Conservation (phyloP, 495 filamentous ascomycete genomes). For the Pyrenula massariospora region DNA sequence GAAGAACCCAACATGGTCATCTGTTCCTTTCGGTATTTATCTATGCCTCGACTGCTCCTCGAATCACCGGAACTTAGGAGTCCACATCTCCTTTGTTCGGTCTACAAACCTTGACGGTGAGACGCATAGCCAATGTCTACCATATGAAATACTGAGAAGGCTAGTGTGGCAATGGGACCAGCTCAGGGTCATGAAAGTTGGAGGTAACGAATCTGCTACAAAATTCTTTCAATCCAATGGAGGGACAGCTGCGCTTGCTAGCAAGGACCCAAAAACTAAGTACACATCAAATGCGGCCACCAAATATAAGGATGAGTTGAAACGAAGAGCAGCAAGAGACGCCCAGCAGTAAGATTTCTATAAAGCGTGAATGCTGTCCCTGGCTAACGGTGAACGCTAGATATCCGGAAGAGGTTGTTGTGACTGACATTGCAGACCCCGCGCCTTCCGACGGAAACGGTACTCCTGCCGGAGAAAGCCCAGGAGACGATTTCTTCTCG, state of each 20-base stretch:
- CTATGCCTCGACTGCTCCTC: slow-evolving; percentile 94
- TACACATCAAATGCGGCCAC: slow-evolving; percentile 82
- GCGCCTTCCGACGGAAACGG: slow-evolving; percentile 46
- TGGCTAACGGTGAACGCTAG: slow-evolving; percentile 31
- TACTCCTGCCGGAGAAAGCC: slow-evolving; percentile 61
- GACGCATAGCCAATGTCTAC: slow-evolving; percentile 17
- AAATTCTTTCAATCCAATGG: slow-evolving; percentile 96
- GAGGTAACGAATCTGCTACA: slow-evolving; percentile 94
- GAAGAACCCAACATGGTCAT: slow-evolving; percentile 98
- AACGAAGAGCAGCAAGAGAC: slow-evolving; percentile 68
- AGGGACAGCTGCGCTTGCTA: slow-evolving; percentile 82
- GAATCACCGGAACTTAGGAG: slow-evolving; percentile 82
- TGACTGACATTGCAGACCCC: slow-evolving; percentile 60
- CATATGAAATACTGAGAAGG: slow-evolving; percentile 9
- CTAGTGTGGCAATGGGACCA: slow-evolving; percentile 99
- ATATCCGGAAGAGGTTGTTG: slow-evolving; percentile 74
- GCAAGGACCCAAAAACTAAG: slow-evolving; percentile 92
- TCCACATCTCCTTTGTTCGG: slow-evolving; percentile 95
- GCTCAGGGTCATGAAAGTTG: slow-evolving; percentile 94
- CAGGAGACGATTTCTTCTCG: slow-evolving; percentile 91
- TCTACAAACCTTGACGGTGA: slow-evolving; percentile 97
- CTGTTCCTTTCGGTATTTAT: slow-evolving; percentile 94
- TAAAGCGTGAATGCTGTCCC: not conserved
- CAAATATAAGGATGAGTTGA: slow-evolving; percentile 95
- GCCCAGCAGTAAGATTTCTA: slow-evolving; percentile 51